Evolutionary conservation across 2,329 filamentous ascomycete genomes (phyloP).

Genomic region (Fusarium devonianum): DNA sequence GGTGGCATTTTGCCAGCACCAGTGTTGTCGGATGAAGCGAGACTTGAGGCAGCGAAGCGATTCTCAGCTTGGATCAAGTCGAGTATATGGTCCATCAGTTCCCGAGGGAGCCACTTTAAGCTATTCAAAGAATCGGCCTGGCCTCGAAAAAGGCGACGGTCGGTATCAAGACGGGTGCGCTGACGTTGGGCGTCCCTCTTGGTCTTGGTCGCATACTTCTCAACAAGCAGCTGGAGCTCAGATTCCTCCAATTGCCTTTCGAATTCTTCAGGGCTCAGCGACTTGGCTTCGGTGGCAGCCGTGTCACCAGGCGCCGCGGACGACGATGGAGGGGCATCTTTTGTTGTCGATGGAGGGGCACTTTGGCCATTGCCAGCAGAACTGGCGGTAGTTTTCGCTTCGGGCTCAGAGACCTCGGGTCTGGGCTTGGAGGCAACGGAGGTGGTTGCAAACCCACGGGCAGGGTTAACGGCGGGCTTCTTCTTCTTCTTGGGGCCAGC

Average conservation of each 20-base stretch:
- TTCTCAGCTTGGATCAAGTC: conserved; percentile 74
- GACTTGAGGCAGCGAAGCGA: conserved; percentile 61
- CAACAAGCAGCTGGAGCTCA: conserved; percentile 87
- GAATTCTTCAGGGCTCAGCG: conserved; percentile 84
- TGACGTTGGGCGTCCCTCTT: conserved; percentile 82
- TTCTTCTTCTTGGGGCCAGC: conserved; percentile 84
- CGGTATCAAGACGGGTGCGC: conserved; percentile 79
- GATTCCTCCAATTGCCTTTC: conserved; percentile 88
- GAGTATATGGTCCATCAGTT: conserved; percentile 79
- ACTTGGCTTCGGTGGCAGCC: conserved; percentile 47
- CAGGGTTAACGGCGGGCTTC: conserved; percentile 86
- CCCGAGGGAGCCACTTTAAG: conserved; percentile 80
- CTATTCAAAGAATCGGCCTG: conserved; percentile 78
- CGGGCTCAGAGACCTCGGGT: conserved; percentile 60
- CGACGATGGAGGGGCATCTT: conserved; percentile 43
- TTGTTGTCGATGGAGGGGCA: conserved; percentile 44
- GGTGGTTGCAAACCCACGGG: conserved; percentile 91
- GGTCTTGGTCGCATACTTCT: conserved; percentile 81
- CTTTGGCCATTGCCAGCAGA: conserved; percentile 35
- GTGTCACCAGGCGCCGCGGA: conserved; percentile 37
- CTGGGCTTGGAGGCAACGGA: conserved; percentile 86
- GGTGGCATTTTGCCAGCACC: conserved; percentile 61
- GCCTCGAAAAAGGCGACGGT: conserved; percentile 79
- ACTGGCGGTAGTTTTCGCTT: conserved; percentile 36
- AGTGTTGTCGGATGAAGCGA: conserved; percentile 53